A percentile compares a stretch with the other conserved stretches of the same genome.
Conservation (phyloP, 2,329 filamentous ascomycete species). For the Leptoxyphium fumago region DNA sequence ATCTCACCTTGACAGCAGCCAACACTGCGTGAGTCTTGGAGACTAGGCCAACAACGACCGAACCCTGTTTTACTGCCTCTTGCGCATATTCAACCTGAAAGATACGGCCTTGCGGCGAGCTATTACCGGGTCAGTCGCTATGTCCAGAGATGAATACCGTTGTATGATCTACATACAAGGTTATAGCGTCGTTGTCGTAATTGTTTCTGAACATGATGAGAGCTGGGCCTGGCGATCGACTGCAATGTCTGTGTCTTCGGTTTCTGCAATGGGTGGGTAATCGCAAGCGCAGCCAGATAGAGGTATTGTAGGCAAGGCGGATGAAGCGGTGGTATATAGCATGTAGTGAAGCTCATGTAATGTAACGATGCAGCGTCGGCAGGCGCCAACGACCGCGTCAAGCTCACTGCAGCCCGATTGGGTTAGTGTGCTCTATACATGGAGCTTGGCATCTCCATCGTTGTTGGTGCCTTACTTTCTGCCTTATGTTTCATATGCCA, state of each 20-base stretch:
- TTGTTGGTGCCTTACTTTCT: too few relatives aligned
- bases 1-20: constrained; percentile 78
- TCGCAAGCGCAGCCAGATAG: too few relatives aligned
- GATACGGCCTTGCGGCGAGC: constrained; percentile 96
- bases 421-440: too few relatives aligned
- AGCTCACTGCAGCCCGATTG: neutral
- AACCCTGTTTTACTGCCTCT: constrained; percentile 98
- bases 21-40: constrained; percentile 97
- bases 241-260: too few relatives aligned
- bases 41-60: constrained; percentile 88
- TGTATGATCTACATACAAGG: constrained; percentile 55
- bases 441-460: too few relatives aligned
- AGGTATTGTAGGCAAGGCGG: too few relatives aligned
- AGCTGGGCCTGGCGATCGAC: constrained; percentile 5
- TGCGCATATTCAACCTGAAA: constrained; percentile 99
- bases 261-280: too few relatives aligned
- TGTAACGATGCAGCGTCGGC: neutral
- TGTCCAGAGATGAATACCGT: constrained; percentile 2
- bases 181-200: constrained; percentile 99
- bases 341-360: too few relatives aligned
- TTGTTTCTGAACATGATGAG: constrained; percentile 95
- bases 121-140: constrained; percentile 23
- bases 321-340: too few relatives aligned
- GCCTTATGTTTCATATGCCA: too few relatives aligned
- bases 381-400: neutral